Conservation (phyloP, 2,329 filamentous ascomycete genomes). For the Microdochium paspali region DNA sequence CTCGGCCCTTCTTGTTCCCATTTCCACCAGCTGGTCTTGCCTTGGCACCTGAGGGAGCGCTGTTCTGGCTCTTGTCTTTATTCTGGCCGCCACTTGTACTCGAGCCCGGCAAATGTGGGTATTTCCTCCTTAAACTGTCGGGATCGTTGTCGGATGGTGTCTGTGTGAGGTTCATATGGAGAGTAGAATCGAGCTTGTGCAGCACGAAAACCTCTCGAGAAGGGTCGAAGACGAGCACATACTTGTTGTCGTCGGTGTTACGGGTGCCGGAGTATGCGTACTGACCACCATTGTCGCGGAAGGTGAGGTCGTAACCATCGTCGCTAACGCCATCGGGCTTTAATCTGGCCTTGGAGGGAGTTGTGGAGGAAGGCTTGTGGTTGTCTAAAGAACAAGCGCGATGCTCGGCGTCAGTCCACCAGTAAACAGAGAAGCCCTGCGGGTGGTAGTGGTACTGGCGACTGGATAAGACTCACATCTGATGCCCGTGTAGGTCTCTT, state of each 20-base stretch:
- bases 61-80: constrained; percentile 8
- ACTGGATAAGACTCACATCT: constrained; percentile 35
- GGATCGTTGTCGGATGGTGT: constrained; percentile 57
- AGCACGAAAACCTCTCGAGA: constrained; percentile 68
- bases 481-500: constrained; percentile 51
- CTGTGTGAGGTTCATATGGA: constrained; percentile 77
- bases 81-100: constrained; percentile 7
- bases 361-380: constrained; percentile 46
- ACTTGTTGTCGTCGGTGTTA: constrained; percentile 45
- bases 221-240: constrained; percentile 68
- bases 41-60: constrained; percentile 11
- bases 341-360: constrained; percentile 38
- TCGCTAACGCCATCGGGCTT: constrained; percentile 30
- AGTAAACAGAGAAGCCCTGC: no score
- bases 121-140: constrained; percentile 54
- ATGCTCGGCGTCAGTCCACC: no score
- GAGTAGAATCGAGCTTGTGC: constrained; percentile 70
- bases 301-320: constrained; percentile 39
- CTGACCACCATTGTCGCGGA: constrained; percentile 42
- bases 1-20: constrained; percentile 4
- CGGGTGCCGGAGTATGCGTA: constrained; percentile 54
- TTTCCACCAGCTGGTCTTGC: constrained; percentile 12
- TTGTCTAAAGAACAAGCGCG: no score
- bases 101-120: constrained; percentile 50
- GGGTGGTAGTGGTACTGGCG: no score